Conservation (phyloP, 192 early-diverging fungal species). For the Glomus cerebriforme region DNA sequence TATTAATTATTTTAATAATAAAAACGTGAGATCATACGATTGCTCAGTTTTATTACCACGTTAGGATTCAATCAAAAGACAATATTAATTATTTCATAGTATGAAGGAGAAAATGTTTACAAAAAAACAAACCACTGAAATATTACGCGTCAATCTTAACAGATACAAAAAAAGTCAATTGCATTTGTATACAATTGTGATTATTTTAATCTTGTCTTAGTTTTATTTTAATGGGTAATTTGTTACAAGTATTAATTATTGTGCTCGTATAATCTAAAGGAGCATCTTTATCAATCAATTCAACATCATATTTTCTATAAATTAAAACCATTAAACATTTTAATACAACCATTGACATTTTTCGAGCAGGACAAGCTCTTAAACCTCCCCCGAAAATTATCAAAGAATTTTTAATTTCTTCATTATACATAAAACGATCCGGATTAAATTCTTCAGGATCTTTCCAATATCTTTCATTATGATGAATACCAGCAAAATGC, state of each 20-base stretch:
- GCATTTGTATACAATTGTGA: too few relatives aligned
- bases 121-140: too few relatives aligned
- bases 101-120: too few relatives aligned
- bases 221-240: too few relatives aligned
- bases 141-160: too few relatives aligned
- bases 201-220: too few relatives aligned
- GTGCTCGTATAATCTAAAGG: not conserved
- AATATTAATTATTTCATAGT: too few relatives aligned
- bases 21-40: too few relatives aligned
- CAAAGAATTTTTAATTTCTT: not conserved
- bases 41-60: too few relatives aligned
- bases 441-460: conserved; percentile 12
- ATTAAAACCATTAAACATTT: not conserved
- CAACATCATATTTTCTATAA: conserved; percentile 5
- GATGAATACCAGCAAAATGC: not conserved
- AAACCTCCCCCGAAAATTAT: not conserved
- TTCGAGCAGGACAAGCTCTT: not conserved
- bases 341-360: not conserved
- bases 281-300: not conserved
- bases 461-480: not conserved
- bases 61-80: too few relatives aligned
- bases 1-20: too few relatives aligned
- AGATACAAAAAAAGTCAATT: too few relatives aligned
- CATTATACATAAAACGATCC: not conserved
- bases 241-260: not conserved